Conservation (phyloP, 2,329 filamentous ascomycete species). For the Lecanicillium sp. region DNA sequence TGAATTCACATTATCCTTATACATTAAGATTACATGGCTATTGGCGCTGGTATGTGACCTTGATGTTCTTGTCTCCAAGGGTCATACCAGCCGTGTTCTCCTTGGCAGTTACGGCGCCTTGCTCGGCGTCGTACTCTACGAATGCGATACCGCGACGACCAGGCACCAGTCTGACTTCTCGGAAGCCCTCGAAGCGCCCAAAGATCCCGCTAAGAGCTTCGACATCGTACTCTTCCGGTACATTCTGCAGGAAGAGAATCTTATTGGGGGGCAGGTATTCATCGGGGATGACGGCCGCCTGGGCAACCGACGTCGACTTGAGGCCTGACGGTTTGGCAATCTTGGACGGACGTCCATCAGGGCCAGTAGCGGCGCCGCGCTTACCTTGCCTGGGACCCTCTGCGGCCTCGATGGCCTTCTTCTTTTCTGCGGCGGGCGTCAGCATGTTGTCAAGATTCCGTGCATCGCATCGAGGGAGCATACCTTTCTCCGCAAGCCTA, state of each 20-base stretch:
- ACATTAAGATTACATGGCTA: constrained; percentile 32
- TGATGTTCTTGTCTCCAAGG: constrained; percentile 72
- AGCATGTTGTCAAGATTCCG: neutral
- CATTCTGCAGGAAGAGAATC: constrained; percentile 87
- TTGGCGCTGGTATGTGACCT: constrained; percentile 94
- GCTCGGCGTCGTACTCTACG: constrained; percentile 89
- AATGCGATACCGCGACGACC: constrained; percentile 86
- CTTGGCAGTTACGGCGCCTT: constrained; percentile 86
- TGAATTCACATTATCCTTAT: constrained; percentile 1
- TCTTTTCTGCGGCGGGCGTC: constrained; percentile 47
- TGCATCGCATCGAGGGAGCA: neutral
- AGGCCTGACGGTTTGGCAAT: constrained; percentile 55
- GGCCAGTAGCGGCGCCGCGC: constrained; percentile 44
- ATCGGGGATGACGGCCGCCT: constrained; percentile 78
- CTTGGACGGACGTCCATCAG: constrained; percentile 58
- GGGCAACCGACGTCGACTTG: constrained; percentile 65
- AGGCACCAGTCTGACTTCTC: constrained; percentile 84
- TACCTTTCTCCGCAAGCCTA: constrained; percentile 84
- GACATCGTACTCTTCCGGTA: constrained; percentile 80
- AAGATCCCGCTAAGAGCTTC: constrained; percentile 78
- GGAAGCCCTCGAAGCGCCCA: constrained; percentile 85
- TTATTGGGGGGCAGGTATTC: constrained; percentile 98
- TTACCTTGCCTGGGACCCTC: constrained; percentile 75
- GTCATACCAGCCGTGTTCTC: constrained; percentile 85
- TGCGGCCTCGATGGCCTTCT: constrained; percentile 75